Conservation (phyloP, 2,329 filamentous ascomycete genomes). For the Mollisiaceae sp. region DNA sequence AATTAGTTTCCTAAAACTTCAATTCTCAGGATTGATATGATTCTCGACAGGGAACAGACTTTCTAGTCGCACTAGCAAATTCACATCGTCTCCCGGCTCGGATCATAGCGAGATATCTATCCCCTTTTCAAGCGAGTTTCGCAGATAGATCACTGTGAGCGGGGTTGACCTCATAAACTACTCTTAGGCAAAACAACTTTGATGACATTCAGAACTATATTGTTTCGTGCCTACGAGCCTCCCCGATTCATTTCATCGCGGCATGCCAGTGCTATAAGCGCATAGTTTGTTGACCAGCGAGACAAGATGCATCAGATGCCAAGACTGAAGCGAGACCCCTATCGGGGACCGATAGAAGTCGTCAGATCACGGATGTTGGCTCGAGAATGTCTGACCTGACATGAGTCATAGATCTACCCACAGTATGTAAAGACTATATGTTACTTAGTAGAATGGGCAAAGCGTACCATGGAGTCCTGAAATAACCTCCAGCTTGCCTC, state of each 20-base stretch:
- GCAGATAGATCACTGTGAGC: not conserved
- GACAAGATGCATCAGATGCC: not conserved
- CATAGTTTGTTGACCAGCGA: not conserved
- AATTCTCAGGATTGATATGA: too few species aligned
- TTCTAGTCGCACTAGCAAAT: too few species aligned
- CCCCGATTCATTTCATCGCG: not conserved
- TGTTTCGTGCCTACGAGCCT: not conserved
- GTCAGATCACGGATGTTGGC: not conserved
- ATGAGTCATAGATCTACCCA: too few species aligned
- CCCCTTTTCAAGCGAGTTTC: not conserved
- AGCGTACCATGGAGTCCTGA: too few species aligned
- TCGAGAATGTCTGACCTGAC: not conserved
- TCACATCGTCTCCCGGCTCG: not conserved
- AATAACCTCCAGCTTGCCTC: too few species aligned
- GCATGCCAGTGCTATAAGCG: not conserved
- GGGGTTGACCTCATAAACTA: not conserved
- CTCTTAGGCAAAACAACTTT: not conserved
- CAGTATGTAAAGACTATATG: too few species aligned
- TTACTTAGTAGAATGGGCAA: too few species aligned
- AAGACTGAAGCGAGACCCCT: slow-evolving; percentile 4
- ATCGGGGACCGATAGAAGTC: not conserved
- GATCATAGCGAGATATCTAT: not conserved
- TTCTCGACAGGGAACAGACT: too few species aligned
- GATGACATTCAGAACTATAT: not conserved
- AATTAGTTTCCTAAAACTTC: too few species aligned